Percentiles rank a stretch among this genome's conserved stretches.
Evolutionary conservation across 352 stramenopile genomes (phyloP).

Genomic region (Globisporangium solare): DNA sequence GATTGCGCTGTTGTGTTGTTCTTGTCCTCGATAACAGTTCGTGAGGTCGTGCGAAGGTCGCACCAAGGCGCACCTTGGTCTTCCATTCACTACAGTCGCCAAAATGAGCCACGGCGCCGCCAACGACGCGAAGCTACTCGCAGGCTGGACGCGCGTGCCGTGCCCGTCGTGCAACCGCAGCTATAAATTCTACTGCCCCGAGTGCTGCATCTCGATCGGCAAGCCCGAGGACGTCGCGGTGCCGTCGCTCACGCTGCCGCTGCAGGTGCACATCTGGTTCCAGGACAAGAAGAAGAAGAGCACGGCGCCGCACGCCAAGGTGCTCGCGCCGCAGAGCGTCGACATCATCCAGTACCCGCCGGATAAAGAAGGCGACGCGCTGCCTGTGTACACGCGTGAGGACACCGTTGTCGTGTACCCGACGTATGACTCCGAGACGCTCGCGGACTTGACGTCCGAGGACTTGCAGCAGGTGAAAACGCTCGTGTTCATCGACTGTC

Average conservation of each 20-base stretch:
- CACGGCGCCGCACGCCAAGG: slow-evolving; percentile 82
- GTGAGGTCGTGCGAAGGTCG: slow-evolving; percentile 13
- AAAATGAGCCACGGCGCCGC: slow-evolving; percentile 1
- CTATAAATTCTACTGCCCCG: slow-evolving; percentile 87
- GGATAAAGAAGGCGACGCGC: slow-evolving; percentile 9
- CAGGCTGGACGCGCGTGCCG: slow-evolving; percentile 44
- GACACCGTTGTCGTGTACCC: slow-evolving; percentile 79
- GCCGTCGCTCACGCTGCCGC: slow-evolving; percentile 53
- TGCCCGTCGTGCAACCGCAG: slow-evolving; percentile 70
- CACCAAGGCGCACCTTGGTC: slow-evolving; percentile 19
- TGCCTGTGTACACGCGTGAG: slow-evolving; percentile 49
- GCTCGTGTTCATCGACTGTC: slow-evolving; percentile 85
- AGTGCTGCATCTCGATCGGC: slow-evolving; percentile 63
- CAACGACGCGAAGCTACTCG: slow-evolving; percentile 10
- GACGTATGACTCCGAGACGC: slow-evolving; percentile 58
- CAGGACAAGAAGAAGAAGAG: slow-evolving; percentile 89
- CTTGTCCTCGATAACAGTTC: neutral
- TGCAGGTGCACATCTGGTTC: slow-evolving; percentile 83
- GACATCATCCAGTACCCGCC: slow-evolving; percentile 64
- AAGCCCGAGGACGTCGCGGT: slow-evolving; percentile 41
- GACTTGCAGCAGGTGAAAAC: slow-evolving; percentile 54
- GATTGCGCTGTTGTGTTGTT: no score
- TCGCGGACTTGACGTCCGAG: slow-evolving; percentile 51
- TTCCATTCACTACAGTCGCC: slow-evolving; percentile 6
- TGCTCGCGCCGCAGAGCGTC: slow-evolving; percentile 65